These are phyloP conservation scores for Cyberlindnera xylosilytica DNA, from an alignment of 805 yeast species.

Conservation along the genomic window DNA sequence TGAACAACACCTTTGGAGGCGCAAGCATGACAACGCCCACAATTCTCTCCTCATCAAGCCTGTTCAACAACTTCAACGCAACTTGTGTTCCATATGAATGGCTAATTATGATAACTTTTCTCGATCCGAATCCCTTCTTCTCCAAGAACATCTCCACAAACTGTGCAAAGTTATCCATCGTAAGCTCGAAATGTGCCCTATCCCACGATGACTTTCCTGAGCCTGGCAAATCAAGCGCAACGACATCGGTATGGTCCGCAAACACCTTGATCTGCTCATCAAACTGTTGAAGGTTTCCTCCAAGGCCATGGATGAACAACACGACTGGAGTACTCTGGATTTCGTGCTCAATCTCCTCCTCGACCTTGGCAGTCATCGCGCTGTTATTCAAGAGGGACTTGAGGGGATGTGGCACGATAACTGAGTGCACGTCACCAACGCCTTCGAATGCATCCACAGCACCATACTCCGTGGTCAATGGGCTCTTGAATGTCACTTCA, in stretches of 20 bases:
- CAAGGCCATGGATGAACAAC: constrained; percentile 80
- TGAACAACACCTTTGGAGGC: constrained; percentile 40
- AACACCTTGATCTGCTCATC: constrained; percentile 61
- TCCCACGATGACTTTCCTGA: constrained; percentile 48
- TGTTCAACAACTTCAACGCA: constrained; percentile 37
- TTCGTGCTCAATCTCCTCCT: constrained; percentile 12
- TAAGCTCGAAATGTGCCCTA: constrained; percentile 9
- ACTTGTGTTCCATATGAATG: constrained; percentile 75
- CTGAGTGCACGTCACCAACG: constrained; percentile 15
- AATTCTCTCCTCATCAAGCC: constrained; percentile 5
- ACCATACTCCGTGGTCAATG: constrained; percentile 14
- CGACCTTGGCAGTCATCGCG: constrained; percentile 1
- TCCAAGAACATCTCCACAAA: constrained; percentile 14
- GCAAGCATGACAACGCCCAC: constrained; percentile 36
- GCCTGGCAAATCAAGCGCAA: constrained; percentile 84
- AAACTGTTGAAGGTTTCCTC: constrained; percentile 87
- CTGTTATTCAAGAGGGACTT: constrained; percentile 6
- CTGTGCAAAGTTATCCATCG: constrained; percentile 17
- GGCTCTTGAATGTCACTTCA: constrained; percentile 16
- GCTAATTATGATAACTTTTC: constrained; percentile 47
- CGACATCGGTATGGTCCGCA: constrained; percentile 52
- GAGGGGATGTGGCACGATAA: constrained; percentile 17
- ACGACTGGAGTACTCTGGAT: constrained; percentile 53
- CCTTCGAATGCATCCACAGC: constrained; percentile 9
- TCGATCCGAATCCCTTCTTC: constrained; percentile 8